Conservation (phyloP, 2,329 filamentous ascomycete genomes). For the Rhynchosporium agropyri region DNA sequence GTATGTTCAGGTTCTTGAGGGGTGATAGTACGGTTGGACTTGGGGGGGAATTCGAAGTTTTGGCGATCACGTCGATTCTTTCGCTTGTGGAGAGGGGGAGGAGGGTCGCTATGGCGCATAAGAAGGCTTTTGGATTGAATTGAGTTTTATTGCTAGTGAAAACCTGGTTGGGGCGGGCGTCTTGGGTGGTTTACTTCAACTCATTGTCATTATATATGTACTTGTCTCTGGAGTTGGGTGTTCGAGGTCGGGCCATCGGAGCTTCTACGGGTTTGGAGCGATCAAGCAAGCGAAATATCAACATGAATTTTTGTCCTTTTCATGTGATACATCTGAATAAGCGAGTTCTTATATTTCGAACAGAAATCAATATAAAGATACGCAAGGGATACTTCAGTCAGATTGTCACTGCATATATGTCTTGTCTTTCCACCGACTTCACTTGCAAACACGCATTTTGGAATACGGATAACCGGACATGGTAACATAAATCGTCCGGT, state of each 20-base stretch:
- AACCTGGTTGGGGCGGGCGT: background rate
- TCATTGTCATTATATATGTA: background rate
- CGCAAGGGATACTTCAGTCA: background rate
- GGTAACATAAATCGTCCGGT: too few relatives aligned
- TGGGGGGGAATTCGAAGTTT: slow-evolving; percentile 35
- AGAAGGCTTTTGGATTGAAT: slow-evolving; percentile 25
- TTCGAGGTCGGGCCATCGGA: background rate
- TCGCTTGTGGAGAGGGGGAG: slow-evolving; percentile 35
- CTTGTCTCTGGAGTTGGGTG: background rate
- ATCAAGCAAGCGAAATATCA: background rate
- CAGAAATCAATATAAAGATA: background rate
- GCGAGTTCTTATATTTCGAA: slow-evolving; percentile 8
- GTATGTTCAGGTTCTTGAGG: slow-evolving; percentile 34
- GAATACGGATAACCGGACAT: too few relatives aligned
- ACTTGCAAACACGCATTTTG: too few relatives aligned
- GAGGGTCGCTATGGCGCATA: slow-evolving; percentile 28
- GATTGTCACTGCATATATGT: too few relatives aligned
- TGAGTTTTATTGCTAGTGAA: background rate
- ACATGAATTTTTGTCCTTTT: background rate
- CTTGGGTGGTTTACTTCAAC: too few relatives aligned
- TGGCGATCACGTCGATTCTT: slow-evolving; percentile 36
- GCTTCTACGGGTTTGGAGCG: too few relatives aligned
- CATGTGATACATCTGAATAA: background rate
- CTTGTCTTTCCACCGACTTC: too few relatives aligned
- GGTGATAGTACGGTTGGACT: slow-evolving; percentile 30